A percentile compares a stretch with the other conserved stretches of the same genome.
phyloP scores from a whole-genome alignment of 1,284 basidiomycete species.

The Boletus coffeatus region DNA sequence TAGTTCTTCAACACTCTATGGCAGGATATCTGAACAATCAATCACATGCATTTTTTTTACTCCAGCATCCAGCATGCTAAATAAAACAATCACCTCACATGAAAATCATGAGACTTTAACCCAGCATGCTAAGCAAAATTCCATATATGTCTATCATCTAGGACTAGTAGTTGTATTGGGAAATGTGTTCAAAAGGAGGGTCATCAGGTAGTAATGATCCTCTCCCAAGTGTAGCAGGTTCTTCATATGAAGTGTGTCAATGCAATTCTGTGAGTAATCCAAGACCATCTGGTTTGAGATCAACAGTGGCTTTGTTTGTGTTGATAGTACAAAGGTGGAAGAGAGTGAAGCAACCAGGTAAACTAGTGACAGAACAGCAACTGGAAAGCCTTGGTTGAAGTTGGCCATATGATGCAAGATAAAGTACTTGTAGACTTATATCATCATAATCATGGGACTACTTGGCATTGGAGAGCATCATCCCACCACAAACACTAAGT shows the following conservation, averaged over 20 bases:
- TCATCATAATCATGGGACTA: slow-evolving; percentile 95
- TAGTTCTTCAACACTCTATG: no score
- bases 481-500: slow-evolving; percentile 93
- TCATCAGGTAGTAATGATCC: slow-evolving; percentile 92
- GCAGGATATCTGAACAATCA: no score
- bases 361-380: slow-evolving; percentile 95
- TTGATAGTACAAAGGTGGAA: slow-evolving; percentile 92
- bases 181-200: slow-evolving; percentile 93
- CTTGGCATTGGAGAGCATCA: slow-evolving; percentile 83
- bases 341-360: slow-evolving; percentile 96
- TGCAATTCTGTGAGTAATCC: slow-evolving; percentile 94
- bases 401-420: slow-evolving; percentile 91
- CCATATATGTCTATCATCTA: no score
- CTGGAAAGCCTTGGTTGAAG: slow-evolving; percentile 81
- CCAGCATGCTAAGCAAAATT: no score
- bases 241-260: slow-evolving; percentile 98
- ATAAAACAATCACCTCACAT: no score
- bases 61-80: no score
- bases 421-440: slow-evolving; percentile 99
- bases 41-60: no score
- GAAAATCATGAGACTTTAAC: no score
- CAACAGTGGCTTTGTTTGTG: slow-evolving; percentile 81
- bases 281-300: slow-evolving; percentile 87
- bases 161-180: slow-evolving; percentile 46
- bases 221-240: slow-evolving; percentile 95